These are phyloP conservation scores for Ophiognomonia clavigignenti-juglandacearum DNA, from an alignment of 2,329 filamentous ascomycete genomes.

Conservation along the genomic window DNA sequence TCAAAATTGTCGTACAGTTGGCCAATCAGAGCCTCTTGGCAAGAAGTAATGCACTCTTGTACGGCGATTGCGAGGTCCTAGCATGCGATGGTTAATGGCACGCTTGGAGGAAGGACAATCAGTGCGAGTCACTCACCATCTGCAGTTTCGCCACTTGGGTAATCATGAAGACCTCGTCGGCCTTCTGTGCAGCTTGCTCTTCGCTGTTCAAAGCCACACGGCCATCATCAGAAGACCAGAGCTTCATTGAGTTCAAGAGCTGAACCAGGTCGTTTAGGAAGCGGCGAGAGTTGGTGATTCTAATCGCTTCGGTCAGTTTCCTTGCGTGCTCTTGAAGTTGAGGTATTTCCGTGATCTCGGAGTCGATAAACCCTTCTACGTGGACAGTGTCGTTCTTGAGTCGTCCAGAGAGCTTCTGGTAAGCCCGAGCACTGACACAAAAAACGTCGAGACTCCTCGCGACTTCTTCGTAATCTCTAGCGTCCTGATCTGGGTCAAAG, in stretches of 20 bases:
- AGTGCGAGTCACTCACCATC: no score
- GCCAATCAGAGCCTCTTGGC: no score
- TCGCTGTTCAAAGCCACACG: not conserved
- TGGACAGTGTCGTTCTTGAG: constrained; percentile 46
- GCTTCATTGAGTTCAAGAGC: constrained; percentile 45
- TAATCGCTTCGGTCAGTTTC: constrained; percentile 39
- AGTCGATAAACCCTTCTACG: constrained; percentile 42
- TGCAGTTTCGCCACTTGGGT: not conserved
- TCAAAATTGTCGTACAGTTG: no score
- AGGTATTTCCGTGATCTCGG: constrained; percentile 55
- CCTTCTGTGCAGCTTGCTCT: not conserved
- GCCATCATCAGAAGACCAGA: constrained; percentile 28
- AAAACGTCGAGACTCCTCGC: constrained; percentile 55
- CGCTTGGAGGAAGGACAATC: no score
- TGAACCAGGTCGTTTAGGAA: constrained; percentile 49
- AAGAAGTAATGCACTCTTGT: no score
- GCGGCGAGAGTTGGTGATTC: constrained; percentile 33
- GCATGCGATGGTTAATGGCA: no score
- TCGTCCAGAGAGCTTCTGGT: constrained; percentile 55
- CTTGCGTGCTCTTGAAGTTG: constrained; percentile 54
- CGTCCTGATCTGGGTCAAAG: constrained; percentile 50
- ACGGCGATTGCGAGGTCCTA: no score
- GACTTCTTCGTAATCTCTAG: constrained; percentile 54
- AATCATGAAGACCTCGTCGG: not conserved
- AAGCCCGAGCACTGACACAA: constrained; percentile 58